Conservation (phyloP, 1,139 yeast species). For the Candida frijolesensis region DNA sequence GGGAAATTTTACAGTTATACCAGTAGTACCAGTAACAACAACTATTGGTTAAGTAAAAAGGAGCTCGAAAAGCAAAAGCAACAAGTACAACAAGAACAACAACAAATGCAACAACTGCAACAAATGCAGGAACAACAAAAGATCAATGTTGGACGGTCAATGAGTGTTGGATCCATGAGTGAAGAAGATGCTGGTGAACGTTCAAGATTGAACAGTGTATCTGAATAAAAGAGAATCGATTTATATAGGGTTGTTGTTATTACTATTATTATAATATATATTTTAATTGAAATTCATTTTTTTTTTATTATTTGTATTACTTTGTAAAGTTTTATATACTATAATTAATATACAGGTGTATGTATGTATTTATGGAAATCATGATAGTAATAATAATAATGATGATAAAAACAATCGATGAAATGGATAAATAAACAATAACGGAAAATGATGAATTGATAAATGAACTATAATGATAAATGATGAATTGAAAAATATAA, state of each 20-base stretch:
- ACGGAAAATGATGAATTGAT: background rate
- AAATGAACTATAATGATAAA: background rate
- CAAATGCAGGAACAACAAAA: background rate
- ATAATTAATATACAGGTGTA: too few relatives aligned
- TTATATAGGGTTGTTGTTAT: too few relatives aligned
- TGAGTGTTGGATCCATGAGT: slow-evolving; percentile 9
- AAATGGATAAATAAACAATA: background rate
- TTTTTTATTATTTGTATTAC: background rate
- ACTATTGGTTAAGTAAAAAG: slow-evolving; percentile 43
- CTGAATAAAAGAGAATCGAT: slow-evolving; percentile 4
- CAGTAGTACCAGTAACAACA: slow-evolving; percentile 37
- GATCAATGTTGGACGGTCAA: slow-evolving; percentile 3
- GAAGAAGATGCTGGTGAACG: slow-evolving; percentile 6
- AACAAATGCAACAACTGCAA: background rate
- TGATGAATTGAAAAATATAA: slow-evolving; percentile 8
- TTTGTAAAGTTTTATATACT: too few relatives aligned
- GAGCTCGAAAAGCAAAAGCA: too few relatives aligned
- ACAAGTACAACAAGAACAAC: too few relatives aligned
- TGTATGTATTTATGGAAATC: background rate
- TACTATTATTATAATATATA: too few relatives aligned
- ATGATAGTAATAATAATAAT: too few relatives aligned
- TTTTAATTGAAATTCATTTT: background rate
- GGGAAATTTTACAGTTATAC: slow-evolving; percentile 44
- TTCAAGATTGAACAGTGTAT: slow-evolving; percentile 13
- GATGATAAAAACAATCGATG: background rate